Percentiles rank a stretch among this genome's conserved stretches.
Conservation (phyloP, 2,329 filamentous ascomycete genomes). For the Arachnomyces sp. region DNA sequence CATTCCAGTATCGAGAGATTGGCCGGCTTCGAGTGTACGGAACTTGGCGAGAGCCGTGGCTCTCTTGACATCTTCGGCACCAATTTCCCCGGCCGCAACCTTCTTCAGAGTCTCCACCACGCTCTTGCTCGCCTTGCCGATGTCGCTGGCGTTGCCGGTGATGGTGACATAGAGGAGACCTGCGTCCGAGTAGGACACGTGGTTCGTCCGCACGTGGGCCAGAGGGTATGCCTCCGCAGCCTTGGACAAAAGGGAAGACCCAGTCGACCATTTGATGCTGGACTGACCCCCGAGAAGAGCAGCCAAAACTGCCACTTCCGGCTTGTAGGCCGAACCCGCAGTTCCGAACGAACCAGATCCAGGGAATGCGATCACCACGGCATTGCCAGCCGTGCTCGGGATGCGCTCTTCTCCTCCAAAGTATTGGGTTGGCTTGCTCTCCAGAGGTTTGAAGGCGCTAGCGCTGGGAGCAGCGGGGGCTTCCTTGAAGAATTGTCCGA, state of each 20-base stretch:
- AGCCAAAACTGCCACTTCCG: conserved; percentile 79
- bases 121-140: conserved; percentile 66
- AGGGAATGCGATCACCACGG: conserved; percentile 85
- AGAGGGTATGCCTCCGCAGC: conserved; percentile 59
- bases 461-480: conserved; percentile 48
- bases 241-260: conserved; percentile 86
- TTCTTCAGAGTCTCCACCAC: conserved; percentile 76
- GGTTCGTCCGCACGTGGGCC: conserved; percentile 64
- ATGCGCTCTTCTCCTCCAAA: conserved; percentile 91
- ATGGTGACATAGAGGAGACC: conserved; percentile 82
- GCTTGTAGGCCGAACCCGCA: conserved; percentile 64
- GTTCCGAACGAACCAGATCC: conserved; percentile 68
- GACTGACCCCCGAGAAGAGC: conserved; percentile 85
- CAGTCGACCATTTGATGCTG: conserved; percentile 89
- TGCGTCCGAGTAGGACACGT: conserved; percentile 85
- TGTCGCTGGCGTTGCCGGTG: conserved; percentile 62
- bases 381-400: conserved; percentile 67
- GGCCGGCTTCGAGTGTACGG: conserved; percentile 72
- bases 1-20: conserved; percentile 69
- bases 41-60: conserved; percentile 92
- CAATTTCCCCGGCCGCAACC: conserved; percentile 66
- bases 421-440: conserved; percentile 69
- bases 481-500: conserved; percentile 81
- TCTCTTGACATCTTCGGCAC: conserved; percentile 82
- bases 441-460: conserved; percentile 47